phyloP scores from a whole-genome alignment of 768 basidiomycete genomes.

The Boletus sp. region DNA sequence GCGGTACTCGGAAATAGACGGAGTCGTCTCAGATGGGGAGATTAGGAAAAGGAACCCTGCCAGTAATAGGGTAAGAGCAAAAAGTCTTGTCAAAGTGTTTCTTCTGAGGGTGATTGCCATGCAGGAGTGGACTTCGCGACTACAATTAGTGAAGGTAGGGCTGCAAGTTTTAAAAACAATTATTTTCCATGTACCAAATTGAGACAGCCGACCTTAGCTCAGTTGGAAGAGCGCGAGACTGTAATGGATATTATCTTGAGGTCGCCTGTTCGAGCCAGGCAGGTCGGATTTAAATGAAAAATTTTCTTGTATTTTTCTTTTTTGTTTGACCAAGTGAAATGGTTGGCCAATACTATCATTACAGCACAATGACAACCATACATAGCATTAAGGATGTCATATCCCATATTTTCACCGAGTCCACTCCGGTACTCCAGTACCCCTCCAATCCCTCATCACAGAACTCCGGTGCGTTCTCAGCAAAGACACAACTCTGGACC shows the following conservation, averaged over 20 bases:
- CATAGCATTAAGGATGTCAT: too few relatives aligned
- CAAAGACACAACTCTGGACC: too few relatives aligned
- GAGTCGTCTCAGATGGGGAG: constrained; percentile 12
- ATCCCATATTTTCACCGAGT: too few relatives aligned
- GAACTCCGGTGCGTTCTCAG: too few relatives aligned
- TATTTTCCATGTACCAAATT: background rate
- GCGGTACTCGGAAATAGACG: constrained; percentile 41
- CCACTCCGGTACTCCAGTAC: too few relatives aligned
- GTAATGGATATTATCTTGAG: constrained; percentile 45
- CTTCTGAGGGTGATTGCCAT: constrained; percentile 33
- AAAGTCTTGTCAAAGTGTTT: constrained; percentile 23
- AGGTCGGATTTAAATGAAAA: constrained; percentile 39
- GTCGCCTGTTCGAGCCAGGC: constrained; percentile 65
- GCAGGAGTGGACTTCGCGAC: background rate
- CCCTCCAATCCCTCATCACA: too few relatives aligned
- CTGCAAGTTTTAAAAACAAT: too few relatives aligned
- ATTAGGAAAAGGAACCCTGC: constrained; percentile 19
- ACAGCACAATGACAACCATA: too few relatives aligned
- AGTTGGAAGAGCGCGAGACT: constrained; percentile 53
- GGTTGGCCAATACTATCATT: too few relatives aligned
- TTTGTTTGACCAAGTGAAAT: too few relatives aligned
- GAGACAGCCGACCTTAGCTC: constrained; percentile 31
- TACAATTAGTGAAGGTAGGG: fast-evolving
- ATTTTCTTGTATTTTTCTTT: too few relatives aligned
- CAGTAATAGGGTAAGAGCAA: constrained; percentile 21